Evolutionary conservation across 805 yeast species (phyloP).

Genomic region (Hanseniaspora jakobsenii): DNA sequence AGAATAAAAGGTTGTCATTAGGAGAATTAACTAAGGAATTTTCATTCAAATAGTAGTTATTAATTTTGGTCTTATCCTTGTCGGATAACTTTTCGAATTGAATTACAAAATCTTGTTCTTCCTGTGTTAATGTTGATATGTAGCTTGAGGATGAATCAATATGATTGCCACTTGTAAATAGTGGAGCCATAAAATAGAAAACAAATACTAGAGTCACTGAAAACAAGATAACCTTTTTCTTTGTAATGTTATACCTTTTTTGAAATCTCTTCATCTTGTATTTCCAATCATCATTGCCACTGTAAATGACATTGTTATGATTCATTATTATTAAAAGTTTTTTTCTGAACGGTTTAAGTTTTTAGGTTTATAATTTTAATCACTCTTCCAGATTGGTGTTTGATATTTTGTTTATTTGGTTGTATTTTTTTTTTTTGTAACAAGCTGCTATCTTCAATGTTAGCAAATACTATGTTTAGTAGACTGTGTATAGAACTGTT

Average conservation of each 20-base stretch:
- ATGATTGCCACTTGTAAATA: neutral
- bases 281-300: neutral
- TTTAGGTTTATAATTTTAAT: too few species aligned
- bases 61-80: constrained; percentile 2
- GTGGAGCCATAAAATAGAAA: too few species aligned
- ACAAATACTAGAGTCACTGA: neutral
- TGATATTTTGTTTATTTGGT: too few species aligned
- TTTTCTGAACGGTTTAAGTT: neutral
- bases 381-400: too few species aligned
- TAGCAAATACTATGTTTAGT: too few species aligned
- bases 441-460: too few species aligned
- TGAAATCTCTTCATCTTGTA: neutral
- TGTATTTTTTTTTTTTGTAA: too few species aligned
- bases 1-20: neutral
- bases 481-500: too few species aligned
- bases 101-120: neutral
- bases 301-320: neutral
- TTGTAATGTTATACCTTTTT: neutral
- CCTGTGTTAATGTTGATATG: neutral
- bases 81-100: constrained; percentile 4
- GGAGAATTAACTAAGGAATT: constrained; percentile 9
- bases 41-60: neutral
- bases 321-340: neutral
- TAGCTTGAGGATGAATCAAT: neutral
- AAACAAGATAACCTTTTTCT: neutral